phyloP scores from a whole-genome alignment of 495 filamentous ascomycete genomes.

The Podospora sp. region DNA sequence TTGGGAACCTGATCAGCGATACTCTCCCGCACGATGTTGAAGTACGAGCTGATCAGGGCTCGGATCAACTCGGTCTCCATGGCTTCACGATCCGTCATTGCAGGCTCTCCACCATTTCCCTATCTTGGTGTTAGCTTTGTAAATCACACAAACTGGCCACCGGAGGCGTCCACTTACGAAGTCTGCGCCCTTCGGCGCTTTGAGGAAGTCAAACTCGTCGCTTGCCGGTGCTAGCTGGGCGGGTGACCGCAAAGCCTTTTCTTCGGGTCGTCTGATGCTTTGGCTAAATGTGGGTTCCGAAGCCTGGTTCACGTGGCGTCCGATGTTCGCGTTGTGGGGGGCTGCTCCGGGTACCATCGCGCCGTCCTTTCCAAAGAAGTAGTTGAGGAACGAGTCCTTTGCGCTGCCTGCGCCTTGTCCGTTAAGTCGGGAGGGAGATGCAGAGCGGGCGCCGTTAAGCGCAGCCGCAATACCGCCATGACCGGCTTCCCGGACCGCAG shows the following conservation, averaged over 20 bases:
- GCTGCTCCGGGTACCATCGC: slow-evolving; percentile 49
- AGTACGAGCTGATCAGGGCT: slow-evolving; percentile 93
- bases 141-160: not conserved
- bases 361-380: slow-evolving; percentile 97
- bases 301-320: slow-evolving; percentile 70
- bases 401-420: slow-evolving; percentile 49
- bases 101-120: slow-evolving; percentile 66
- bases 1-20: slow-evolving; percentile 98
- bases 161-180: slow-evolving; percentile 57
- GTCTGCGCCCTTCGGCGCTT: slow-evolving; percentile 30
- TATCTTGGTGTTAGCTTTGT: slow-evolving; percentile 37
- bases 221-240: slow-evolving; percentile 35
- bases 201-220: slow-evolving; percentile 40
- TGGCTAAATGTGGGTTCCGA: slow-evolving; percentile 81
- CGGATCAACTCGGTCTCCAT: slow-evolving; percentile 98
- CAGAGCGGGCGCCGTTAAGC: slow-evolving; percentile 71
- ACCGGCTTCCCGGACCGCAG: slow-evolving; percentile 65
- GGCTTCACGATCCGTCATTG: slow-evolving; percentile 90
- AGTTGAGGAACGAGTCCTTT: slow-evolving; percentile 92
- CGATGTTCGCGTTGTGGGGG: slow-evolving; percentile 45
- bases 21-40: slow-evolving; percentile 96
- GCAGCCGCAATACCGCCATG: slow-evolving; percentile 64
- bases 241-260: slow-evolving; percentile 51
- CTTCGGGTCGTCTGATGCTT: slow-evolving; percentile 77
- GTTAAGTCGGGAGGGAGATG: slow-evolving; percentile 64